phyloP scores from a whole-genome alignment of 306 rosid species.

The Abrus pulchellus region DNA sequence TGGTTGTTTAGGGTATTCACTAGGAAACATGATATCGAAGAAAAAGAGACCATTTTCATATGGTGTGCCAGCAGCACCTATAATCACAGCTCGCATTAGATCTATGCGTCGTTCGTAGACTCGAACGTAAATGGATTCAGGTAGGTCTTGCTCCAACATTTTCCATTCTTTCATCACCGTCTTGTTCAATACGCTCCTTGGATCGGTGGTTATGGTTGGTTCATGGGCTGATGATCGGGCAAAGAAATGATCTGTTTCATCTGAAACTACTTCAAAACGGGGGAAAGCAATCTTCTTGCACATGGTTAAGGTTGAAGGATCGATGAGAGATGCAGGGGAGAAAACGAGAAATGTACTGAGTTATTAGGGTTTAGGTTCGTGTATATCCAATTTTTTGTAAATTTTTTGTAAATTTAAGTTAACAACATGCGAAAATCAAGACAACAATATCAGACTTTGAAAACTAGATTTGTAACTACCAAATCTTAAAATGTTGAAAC shows the following conservation, averaged over 20 bases:
- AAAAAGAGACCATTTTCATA: slow-evolving; percentile 67
- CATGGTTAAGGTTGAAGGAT: too few relatives aligned
- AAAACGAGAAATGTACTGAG: too few relatives aligned
- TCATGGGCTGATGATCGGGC: too few relatives aligned
- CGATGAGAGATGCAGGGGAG: too few relatives aligned
- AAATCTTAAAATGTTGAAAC: too few relatives aligned
- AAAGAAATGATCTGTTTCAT: slow-evolving; percentile 57
- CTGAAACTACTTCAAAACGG: slow-evolving; percentile 57
- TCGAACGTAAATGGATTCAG: slow-evolving; percentile 65
- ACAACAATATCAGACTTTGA: too few relatives aligned
- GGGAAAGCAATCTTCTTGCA: too few relatives aligned
- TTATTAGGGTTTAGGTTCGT: too few relatives aligned
- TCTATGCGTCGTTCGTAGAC: slow-evolving; percentile 58
- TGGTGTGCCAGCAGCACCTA: slow-evolving; percentile 70
- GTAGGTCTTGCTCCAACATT: slow-evolving; percentile 54
- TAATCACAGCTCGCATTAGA: slow-evolving; percentile 57
- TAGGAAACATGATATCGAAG: slow-evolving; percentile 60
- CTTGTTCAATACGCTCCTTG: slow-evolving; percentile 32
- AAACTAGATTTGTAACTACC: too few relatives aligned
- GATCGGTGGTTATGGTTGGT: background rate
- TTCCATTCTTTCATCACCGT: slow-evolving; percentile 68
- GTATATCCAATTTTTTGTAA: too few relatives aligned
- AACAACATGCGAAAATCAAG: too few relatives aligned
- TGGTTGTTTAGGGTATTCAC: slow-evolving; percentile 56
- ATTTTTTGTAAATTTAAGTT: too few relatives aligned